Evolutionary conservation across 225 moss, liverwort and hornwort genomes (phyloP).

Genomic region (Bryum argenteum): DNA sequence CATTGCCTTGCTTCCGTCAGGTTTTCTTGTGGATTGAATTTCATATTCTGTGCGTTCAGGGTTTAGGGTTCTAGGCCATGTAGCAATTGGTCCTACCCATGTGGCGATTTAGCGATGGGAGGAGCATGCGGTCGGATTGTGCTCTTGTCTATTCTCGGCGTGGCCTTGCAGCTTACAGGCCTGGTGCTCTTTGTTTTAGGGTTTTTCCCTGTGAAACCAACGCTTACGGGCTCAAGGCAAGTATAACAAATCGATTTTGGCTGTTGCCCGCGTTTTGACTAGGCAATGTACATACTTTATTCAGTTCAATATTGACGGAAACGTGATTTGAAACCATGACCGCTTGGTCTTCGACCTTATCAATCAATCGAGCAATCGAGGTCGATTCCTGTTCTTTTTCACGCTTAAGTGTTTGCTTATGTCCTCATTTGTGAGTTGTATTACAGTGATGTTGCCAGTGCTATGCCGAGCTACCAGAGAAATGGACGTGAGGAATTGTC

Average conservation of each 20-base stretch:
- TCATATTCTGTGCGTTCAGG: slow-evolving; percentile 1
- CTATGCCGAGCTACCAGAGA: slow-evolving; percentile 39
- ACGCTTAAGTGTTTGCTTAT: slow-evolving; percentile 4
- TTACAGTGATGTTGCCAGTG: slow-evolving; percentile 44
- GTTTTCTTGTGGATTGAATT: slow-evolving; percentile 4
- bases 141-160: slow-evolving; percentile 39
- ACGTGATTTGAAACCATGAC: neutral
- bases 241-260: neutral
- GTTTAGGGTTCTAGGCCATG: slow-evolving; percentile 19
- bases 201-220: slow-evolving; percentile 87
- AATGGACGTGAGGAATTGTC: slow-evolving; percentile 28
- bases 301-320: neutral
- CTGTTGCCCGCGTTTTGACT: neutral
- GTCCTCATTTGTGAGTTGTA: slow-evolving; percentile 25
- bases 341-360: neutral
- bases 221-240: slow-evolving; percentile 65
- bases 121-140: slow-evolving; percentile 39
- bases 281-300: neutral
- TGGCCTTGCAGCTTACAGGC: slow-evolving; percentile 66
- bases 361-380: too few species aligned
- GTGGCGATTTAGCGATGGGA: slow-evolving; percentile 43
- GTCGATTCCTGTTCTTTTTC: neutral
- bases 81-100: slow-evolving; percentile 7
- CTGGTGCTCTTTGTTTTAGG: slow-evolving; percentile 76
- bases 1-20: neutral